Evolutionary conservation across 164 flowering plant genomes (phyloP).

Genomic region (Buxus sempervirens): DNA sequence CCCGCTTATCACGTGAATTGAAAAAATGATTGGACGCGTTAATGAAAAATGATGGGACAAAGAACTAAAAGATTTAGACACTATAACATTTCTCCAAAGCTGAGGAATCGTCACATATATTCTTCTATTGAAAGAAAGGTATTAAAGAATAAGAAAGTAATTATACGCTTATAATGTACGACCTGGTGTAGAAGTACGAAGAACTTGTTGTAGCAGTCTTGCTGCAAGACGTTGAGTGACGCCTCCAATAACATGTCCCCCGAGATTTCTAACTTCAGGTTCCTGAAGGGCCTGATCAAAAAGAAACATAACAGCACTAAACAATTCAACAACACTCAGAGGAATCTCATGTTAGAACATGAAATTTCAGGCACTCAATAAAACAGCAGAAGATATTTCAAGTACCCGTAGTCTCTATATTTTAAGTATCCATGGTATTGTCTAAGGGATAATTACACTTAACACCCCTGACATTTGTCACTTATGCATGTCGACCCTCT

Average conservation of each 20-base stretch:
- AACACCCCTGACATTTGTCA: no score
- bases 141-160: not conserved
- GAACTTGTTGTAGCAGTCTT: constrained; percentile 83
- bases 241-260: constrained; percentile 76
- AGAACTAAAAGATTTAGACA: no score
- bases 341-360: not conserved
- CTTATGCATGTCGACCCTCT: no score
- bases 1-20: no score
- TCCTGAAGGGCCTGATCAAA: constrained; percentile 81
- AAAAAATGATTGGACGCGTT: no score
- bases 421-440: no score
- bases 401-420: no score
- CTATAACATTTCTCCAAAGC: not conserved
- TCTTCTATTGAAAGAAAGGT: not conserved
- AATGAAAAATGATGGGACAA: no score
- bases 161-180: constrained; percentile 22
- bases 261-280: constrained; percentile 69
- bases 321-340: not conserved
- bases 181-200: constrained; percentile 47
- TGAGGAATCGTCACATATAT: not conserved
- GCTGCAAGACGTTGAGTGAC: constrained; percentile 87
- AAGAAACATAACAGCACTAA: not conserved
- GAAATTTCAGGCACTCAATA: no score
- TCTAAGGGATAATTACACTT: no score
- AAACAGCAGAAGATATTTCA: no score